Evolutionary conservation across 2,329 filamentous ascomycete species (phyloP).

Genomic region (Botryotinia convoluta): DNA sequence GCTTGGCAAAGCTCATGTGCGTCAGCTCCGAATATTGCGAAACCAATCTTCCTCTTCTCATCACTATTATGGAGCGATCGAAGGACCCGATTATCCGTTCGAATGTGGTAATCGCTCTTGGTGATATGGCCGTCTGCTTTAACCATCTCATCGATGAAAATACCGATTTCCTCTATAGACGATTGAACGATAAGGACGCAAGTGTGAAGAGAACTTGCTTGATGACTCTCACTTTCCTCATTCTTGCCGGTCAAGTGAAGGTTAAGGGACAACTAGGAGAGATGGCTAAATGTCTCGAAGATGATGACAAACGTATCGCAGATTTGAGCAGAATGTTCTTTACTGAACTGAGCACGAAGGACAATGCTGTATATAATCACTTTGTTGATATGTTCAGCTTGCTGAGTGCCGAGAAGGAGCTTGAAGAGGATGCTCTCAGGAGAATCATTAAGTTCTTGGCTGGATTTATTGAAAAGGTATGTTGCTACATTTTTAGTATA

Average conservation of each 20-base stretch:
- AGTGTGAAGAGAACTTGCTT: conserved; percentile 96
- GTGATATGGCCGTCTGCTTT: conserved; percentile 99
- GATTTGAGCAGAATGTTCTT: conserved; percentile 98
- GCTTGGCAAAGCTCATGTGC: conserved; percentile 97
- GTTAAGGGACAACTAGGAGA: conserved; percentile 97
- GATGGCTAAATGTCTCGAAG: conserved; percentile 98
- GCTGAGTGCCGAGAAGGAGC: conserved; percentile 73
- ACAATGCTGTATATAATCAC: conserved; percentile 98
- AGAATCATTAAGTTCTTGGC: conserved; percentile 89
- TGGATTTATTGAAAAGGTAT: conserved; percentile 95
- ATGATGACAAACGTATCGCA: conserved; percentile 89
- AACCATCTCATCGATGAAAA: conserved; percentile 99
- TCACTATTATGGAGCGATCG: conserved; percentile 96
- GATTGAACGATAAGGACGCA: conserved; percentile 81
- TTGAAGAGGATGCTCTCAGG: conserved; percentile 83
- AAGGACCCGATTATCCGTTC: conserved; percentile 88
- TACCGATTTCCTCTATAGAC: conserved; percentile 93
- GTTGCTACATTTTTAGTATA: conserved; percentile 29
- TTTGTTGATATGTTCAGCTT: conserved; percentile 99
- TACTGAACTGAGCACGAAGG: conserved; percentile 93
- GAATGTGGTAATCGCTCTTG: conserved; percentile 94
- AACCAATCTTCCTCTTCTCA: conserved; percentile 83
- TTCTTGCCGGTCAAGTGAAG: conserved; percentile 96
- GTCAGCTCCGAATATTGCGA: conserved; percentile 97
- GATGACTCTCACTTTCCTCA: conserved; percentile 97